Conservation (phyloP, 495 filamentous ascomycete genomes). For the Cercophora scortea region DNA sequence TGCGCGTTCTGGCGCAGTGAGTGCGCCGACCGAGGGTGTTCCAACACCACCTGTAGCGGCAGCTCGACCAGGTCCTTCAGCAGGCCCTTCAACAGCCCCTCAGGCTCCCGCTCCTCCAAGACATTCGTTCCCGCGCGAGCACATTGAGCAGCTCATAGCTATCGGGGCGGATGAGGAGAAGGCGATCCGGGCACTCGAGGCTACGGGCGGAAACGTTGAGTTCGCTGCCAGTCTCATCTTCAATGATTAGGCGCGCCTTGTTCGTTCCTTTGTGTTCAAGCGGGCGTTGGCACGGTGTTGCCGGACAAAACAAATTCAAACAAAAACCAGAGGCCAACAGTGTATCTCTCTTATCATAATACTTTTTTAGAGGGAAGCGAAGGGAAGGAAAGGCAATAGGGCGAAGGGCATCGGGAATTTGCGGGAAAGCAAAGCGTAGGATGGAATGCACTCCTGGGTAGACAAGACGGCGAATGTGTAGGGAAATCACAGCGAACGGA, state of each 20-base stretch:
- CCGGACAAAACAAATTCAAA: too few relatives aligned
- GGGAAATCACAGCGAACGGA: too few relatives aligned
- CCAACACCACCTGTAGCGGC: conserved; percentile 2
- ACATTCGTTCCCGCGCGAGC: conserved; percentile 46
- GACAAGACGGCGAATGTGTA: too few relatives aligned
- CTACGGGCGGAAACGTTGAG: conserved; percentile 78
- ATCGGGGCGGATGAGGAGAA: conserved; percentile 73
- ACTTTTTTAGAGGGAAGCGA: too few relatives aligned
- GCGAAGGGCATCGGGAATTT: too few relatives aligned
- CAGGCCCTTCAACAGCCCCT: conserved; percentile 24
- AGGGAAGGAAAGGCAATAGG: too few relatives aligned
- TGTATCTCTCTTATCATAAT: too few relatives aligned
- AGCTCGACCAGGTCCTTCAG: neutral
- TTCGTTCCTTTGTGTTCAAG: too few relatives aligned
- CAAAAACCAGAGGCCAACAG: too few relatives aligned
- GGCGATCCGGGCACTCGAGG: conserved; percentile 72
- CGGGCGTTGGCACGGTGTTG: too few relatives aligned
- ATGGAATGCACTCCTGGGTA: too few relatives aligned
- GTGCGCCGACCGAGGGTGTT: conserved; percentile 48
- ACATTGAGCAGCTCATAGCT: conserved; percentile 63
- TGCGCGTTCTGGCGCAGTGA: conserved; percentile 74
- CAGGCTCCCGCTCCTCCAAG: conserved; percentile 12
- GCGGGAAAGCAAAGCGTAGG: too few relatives aligned
- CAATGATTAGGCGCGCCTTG: conserved; percentile 17
- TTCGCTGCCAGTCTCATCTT: conserved; percentile 80